These are phyloP conservation scores for Aspergillus persii DNA, from an alignment of 2,329 filamentous ascomycete species.

Conservation along the genomic window DNA sequence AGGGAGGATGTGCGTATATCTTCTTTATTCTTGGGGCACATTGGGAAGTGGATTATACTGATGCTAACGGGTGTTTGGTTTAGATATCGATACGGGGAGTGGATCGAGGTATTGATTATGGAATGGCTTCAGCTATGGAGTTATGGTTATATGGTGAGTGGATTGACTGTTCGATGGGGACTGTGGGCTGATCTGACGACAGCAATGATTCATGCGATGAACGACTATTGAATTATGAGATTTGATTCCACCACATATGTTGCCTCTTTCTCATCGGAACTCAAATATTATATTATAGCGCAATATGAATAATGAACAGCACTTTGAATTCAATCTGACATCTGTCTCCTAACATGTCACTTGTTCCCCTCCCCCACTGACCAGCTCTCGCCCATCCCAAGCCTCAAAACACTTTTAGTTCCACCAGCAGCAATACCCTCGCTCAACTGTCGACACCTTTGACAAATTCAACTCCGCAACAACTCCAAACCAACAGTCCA, in stretches of 20 bases:
- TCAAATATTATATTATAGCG: too few relatives aligned
- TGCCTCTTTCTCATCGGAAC: not conserved
- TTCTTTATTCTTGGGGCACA: not conserved
- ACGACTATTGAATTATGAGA: not conserved
- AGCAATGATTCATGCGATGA: not conserved
- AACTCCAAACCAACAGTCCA: too few relatives aligned
- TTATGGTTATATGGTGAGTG: not conserved
- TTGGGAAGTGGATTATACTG: not conserved
- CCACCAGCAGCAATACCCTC: too few relatives aligned
- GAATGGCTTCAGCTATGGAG: not conserved
- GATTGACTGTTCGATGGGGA: not conserved
- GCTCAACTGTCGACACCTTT: too few relatives aligned
- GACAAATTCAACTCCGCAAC: too few relatives aligned
- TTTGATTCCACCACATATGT: not conserved
- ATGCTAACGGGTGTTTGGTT: not conserved
- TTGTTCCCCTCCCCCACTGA: too few relatives aligned
- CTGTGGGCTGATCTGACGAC: not conserved
- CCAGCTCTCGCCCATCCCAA: too few relatives aligned
- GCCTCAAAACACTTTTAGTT: too few relatives aligned
- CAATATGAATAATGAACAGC: too few relatives aligned
- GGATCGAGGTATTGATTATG: not conserved
- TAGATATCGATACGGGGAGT: not conserved
- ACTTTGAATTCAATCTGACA: too few relatives aligned
- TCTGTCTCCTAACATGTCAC: too few relatives aligned
- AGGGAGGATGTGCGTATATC: constrained; percentile 6